These are phyloP conservation scores for Kalanchoe fedtschenkoi DNA, from an alignment of 164 flowering plant species.

Conservation along the genomic window DNA sequence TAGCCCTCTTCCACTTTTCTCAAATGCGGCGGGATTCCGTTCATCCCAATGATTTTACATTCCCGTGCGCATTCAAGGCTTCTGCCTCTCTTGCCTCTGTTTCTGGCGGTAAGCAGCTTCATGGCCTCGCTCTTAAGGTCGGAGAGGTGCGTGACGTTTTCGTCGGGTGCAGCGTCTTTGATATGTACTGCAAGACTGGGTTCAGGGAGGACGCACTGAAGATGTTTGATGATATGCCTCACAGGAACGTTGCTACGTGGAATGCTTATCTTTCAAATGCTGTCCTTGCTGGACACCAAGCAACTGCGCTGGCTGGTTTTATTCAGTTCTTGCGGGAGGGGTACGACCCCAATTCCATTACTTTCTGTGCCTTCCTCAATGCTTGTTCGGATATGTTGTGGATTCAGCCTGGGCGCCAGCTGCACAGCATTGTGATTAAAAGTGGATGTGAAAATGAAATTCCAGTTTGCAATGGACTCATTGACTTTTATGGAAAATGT, in stretches of 20 bases:
- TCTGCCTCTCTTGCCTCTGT: constrained; percentile 27
- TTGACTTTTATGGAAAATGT: constrained; percentile 89
- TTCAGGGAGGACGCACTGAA: constrained; percentile 32
- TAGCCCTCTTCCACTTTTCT: constrained; percentile 43
- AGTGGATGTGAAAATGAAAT: constrained; percentile 42
- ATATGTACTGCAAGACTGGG: constrained; percentile 61
- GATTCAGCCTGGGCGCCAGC: constrained; percentile 39
- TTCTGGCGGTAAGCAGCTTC: constrained; percentile 41
- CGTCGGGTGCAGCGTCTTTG: constrained; percentile 69
- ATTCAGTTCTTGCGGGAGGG: constrained; percentile 34
- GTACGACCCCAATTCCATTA: constrained; percentile 48
- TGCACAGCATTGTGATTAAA: constrained; percentile 49
- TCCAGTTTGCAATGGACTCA: constrained; percentile 56
- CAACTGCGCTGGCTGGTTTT: constrained; percentile 34
- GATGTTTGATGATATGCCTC: constrained; percentile 80
- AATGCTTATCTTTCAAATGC: constrained; percentile 66
- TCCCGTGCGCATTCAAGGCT: constrained; percentile 73
- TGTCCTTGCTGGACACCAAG: constrained; percentile 36
- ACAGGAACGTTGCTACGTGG: constrained; percentile 52
- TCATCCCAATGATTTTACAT: constrained; percentile 76
- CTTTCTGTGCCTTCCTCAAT: constrained; percentile 73
- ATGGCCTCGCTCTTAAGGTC: constrained; percentile 42
- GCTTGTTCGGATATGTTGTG: constrained; percentile 50
- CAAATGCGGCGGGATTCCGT: constrained; percentile 46
- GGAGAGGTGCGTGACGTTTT: constrained; percentile 40